phyloP scores from a whole-genome alignment of 148 eudicot species.

The Rhododendron vialii region DNA sequence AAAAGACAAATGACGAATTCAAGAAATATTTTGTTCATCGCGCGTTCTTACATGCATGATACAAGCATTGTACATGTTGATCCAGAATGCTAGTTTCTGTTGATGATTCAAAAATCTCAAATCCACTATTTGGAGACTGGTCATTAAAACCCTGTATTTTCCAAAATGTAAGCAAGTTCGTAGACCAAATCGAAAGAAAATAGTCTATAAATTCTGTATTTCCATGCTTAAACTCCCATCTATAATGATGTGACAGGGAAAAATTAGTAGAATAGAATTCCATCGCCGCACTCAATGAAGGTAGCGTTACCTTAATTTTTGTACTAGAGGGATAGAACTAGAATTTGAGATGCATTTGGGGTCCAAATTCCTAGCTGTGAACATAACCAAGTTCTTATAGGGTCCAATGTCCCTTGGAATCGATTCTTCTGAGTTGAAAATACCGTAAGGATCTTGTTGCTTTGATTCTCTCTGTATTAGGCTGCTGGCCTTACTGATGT shows the following conservation, averaged over 20 bases:
- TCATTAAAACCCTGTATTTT: slow-evolving; percentile 48
- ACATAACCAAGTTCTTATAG: slow-evolving; percentile 79
- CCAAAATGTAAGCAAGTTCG: not conserved
- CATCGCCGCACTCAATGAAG: not conserved
- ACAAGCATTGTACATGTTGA: slow-evolving; percentile 96
- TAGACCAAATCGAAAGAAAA: not conserved
- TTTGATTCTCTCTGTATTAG: slow-evolving; percentile 55
- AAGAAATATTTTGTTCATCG: not conserved
- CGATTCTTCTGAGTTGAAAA: slow-evolving; percentile 64
- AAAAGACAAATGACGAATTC: not conserved
- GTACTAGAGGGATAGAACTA: slow-evolving; percentile 60
- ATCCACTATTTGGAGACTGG: slow-evolving; percentile 76
- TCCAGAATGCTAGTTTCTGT: slow-evolving; percentile 94
- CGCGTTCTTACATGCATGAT: slow-evolving; percentile 70
- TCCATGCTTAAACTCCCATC: not conserved
- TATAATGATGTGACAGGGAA: not conserved
- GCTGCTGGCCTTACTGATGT: slow-evolving; percentile 45
- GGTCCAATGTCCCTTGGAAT: slow-evolving; percentile 86
- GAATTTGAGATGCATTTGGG: slow-evolving; percentile 69
- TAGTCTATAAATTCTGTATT: not conserved
- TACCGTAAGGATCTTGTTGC: slow-evolving; percentile 82
- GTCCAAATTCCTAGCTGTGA: slow-evolving; percentile 70
- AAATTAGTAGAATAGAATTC: not conserved
- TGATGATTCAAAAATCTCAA: slow-evolving; percentile 61
- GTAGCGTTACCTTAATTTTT: slow-evolving; percentile 57